Conservation (phyloP, 208 protist genomes). For the Plasmodiophora brassicae region DNA sequence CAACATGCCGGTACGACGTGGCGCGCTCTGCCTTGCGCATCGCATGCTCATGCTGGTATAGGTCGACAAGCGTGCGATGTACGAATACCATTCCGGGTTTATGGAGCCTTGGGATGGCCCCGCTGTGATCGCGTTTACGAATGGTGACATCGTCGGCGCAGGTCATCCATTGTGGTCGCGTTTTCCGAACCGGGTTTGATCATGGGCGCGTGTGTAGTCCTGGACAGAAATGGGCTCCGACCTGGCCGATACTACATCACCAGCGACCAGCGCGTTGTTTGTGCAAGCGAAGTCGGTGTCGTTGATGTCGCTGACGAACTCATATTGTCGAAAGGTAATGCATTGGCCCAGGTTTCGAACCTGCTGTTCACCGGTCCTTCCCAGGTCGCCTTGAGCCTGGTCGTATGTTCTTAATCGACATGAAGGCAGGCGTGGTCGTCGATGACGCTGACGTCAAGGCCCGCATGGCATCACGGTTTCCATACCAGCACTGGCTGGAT, state of each 20-base stretch:
- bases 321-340: constrained; percentile 9
- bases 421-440: constrained; percentile 58
- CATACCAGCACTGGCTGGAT: constrained; percentile 64
- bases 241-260: constrained; percentile 65
- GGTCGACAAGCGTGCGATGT: constrained; percentile 56
- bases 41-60: too few species aligned
- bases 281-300: constrained; percentile 62
- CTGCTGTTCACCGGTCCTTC: neutral
- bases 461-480: constrained; percentile 50
- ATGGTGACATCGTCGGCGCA: constrained; percentile 63
- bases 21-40: too few species aligned
- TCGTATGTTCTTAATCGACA: constrained; percentile 67
- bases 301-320: constrained; percentile 10
- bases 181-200: neutral
- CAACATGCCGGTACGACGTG: neutral
- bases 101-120: constrained; percentile 78
- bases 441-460: constrained; percentile 66
- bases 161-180: neutral
- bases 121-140: constrained; percentile 69
- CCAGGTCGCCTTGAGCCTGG: constrained; percentile 65
- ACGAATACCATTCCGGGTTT: constrained; percentile 62
- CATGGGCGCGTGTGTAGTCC: constrained; percentile 39
- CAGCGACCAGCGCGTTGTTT: constrained; percentile 63
- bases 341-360: neutral
- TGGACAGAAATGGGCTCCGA: constrained; percentile 74